Conservation (phyloP, 108 stramenopile genomes). For the Aurantiochytrium sp. region DNA sequence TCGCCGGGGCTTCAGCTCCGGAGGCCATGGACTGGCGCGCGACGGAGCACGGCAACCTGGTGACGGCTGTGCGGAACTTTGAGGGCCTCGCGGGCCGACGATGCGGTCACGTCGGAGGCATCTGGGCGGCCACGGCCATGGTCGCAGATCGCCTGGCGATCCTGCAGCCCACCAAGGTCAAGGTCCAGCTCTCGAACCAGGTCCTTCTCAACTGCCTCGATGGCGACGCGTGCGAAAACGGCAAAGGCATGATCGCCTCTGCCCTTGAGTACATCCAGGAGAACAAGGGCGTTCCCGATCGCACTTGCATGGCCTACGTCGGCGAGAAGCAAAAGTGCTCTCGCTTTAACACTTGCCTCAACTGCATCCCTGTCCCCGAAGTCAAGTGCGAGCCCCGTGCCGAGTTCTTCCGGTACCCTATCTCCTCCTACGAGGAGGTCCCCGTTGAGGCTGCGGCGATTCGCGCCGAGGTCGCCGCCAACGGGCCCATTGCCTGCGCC, state of each 20-base stretch:
- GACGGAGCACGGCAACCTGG: slow-evolving; percentile 1
- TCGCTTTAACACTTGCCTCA: not conserved
- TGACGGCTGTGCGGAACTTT: slow-evolving; percentile 4
- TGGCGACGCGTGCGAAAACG: not conserved
- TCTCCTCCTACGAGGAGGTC: not conserved
- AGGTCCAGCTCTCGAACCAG: slow-evolving; percentile 18
- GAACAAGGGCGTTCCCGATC: not conserved
- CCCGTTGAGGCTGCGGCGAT: not conserved
- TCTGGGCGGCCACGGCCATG: not conserved
- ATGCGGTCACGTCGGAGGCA: not conserved
- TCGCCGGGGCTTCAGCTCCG: not conserved
- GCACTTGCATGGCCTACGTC: slow-evolving; percentile 4
- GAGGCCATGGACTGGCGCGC: not conserved
- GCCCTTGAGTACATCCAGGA: not conserved
- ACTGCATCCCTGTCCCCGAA: not conserved
- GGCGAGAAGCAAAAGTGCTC: slow-evolving; percentile 19
- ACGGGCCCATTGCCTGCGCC: not conserved
- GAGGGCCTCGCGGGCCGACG: not conserved
- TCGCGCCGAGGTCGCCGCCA: not conserved
- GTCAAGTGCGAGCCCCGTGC: not conserved
- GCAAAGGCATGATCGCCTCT: not conserved
- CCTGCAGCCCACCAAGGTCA: not conserved
- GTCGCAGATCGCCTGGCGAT: not conserved
- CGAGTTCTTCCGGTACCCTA: not conserved
- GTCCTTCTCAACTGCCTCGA: slow-evolving; percentile 10